Conservation (phyloP, 805 yeast species). For the Cyberlindnera nakhonratchasimensis region DNA sequence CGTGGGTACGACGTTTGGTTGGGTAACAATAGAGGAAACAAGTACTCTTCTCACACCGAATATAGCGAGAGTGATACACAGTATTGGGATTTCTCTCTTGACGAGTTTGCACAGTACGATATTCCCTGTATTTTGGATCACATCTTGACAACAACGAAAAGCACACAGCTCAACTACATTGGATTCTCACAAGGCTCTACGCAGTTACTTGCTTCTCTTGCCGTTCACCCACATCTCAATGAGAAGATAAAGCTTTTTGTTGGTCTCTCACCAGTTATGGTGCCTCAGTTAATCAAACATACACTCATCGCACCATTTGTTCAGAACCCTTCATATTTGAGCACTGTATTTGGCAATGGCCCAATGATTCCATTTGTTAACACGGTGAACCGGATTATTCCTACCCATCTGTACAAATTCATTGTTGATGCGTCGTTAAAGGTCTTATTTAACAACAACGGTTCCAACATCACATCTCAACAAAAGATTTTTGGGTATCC, state of each 20-base stretch:
- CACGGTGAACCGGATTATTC: constrained; percentile 75
- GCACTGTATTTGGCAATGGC: constrained; percentile 66
- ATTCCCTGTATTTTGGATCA: constrained; percentile 82
- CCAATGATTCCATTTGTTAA: constrained; percentile 67
- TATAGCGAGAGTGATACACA: constrained; percentile 31
- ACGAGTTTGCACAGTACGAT: constrained; percentile 88
- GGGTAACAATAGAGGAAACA: constrained; percentile 91
- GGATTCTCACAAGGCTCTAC: constrained; percentile 96
- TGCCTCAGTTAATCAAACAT: constrained; percentile 81
- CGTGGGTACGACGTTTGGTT: constrained; percentile 92
- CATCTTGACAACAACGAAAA: constrained; percentile 51
- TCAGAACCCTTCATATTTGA: constrained; percentile 70
- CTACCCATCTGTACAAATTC: constrained; percentile 65
- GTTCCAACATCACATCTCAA: constrained; percentile 56
- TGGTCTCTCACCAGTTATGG: constrained; percentile 92
- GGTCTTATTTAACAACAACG: constrained; percentile 66
- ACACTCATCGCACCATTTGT: constrained; percentile 71
- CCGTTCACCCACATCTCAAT: constrained; percentile 63
- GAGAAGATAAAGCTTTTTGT: constrained; percentile 53
- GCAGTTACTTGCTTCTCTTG: constrained; percentile 81
- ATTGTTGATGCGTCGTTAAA: constrained; percentile 63
- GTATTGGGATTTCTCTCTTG: constrained; percentile 90
- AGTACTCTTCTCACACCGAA: constrained; percentile 53
- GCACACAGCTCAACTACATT: constrained; percentile 53
- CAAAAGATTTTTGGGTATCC: constrained; percentile 75